A percentile compares a stretch with the other conserved stretches of the same genome.
These are phyloP conservation scores for Peniophora sp. DNA, from an alignment of 1,284 basidiomycete species.

Conservation along the genomic window DNA sequence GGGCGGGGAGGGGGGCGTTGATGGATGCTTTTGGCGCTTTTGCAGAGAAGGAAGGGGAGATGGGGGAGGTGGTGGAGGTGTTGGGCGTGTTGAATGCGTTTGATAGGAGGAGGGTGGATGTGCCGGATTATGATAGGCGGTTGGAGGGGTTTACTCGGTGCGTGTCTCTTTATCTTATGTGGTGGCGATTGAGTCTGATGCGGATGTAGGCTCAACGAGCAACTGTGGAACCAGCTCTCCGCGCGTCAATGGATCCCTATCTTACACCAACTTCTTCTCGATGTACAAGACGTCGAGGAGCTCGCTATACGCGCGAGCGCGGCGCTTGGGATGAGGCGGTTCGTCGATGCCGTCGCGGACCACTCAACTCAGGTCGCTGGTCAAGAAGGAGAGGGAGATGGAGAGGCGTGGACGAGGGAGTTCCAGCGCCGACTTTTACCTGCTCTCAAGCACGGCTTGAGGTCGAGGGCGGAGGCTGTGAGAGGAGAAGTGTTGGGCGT, in stretches of 20 bases:
- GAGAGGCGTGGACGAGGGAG: slow-evolving; percentile 39
- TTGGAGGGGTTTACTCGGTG: slow-evolving; percentile 63
- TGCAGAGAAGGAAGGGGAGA: too few species aligned
- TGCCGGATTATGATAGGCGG: slow-evolving; percentile 90
- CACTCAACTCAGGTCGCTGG: slow-evolving; percentile 3
- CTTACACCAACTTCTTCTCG: slow-evolving; percentile 79
- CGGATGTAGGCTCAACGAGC: slow-evolving; percentile 51
- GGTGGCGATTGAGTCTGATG: too few species aligned
- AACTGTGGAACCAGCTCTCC: slow-evolving; percentile 40
- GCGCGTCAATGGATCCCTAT: slow-evolving; percentile 76
- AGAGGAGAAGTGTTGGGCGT: slow-evolving; percentile 82
- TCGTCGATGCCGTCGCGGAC: slow-evolving; percentile 54
- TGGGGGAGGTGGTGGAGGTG: too few species aligned
- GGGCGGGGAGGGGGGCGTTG: too few species aligned
- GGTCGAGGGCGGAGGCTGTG: slow-evolving; percentile 83
- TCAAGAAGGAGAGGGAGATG: slow-evolving; percentile 9
- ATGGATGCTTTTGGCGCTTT: too few species aligned
- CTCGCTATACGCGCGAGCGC: slow-evolving; percentile 84
- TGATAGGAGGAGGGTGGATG: slow-evolving; percentile 76
- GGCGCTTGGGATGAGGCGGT: slow-evolving; percentile 69
- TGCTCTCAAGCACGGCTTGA: slow-evolving; percentile 75
- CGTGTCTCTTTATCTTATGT: too few species aligned
- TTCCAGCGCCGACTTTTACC: slow-evolving; percentile 72
- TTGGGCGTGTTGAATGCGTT: slow-evolving; percentile 80
- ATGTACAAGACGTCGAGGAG: slow-evolving; percentile 87